Percentiles rank a stretch among this genome's conserved stretches.
These are phyloP conservation scores for Cenchrus purpureus DNA, from an alignment of 176 grass and related monocot genomes.

Conservation along the genomic window DNA sequence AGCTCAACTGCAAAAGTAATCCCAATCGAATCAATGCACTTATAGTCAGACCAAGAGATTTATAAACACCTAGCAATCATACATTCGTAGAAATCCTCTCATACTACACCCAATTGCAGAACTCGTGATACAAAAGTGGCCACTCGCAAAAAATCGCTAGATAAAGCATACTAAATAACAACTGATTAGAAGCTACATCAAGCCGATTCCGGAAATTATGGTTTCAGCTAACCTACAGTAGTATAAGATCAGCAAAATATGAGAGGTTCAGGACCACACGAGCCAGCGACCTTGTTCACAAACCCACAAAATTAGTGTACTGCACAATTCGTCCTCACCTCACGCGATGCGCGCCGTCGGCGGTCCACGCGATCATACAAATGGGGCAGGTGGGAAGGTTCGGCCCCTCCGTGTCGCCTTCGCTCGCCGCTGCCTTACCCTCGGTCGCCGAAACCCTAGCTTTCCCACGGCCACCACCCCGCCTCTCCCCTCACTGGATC, in stretches of 20 bases:
- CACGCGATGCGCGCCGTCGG: conserved; percentile 83
- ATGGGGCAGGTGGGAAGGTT: conserved; percentile 67
- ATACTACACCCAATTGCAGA: not conserved
- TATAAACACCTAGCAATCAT: not conserved
- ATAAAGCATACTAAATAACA: not conserved
- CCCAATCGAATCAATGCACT: not conserved
- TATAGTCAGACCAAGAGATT: not conserved
- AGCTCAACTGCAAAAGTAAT: not conserved
- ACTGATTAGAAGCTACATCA: not conserved
- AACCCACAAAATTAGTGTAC: not conserved
- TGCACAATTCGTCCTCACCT: conserved; percentile 45
- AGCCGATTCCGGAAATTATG: not conserved
- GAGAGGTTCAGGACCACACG: not conserved
- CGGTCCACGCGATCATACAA: conserved; percentile 73
- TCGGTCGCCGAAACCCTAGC: not conserved
- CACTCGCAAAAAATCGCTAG: not conserved
- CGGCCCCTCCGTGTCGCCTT: conserved; percentile 31
- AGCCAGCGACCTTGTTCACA: not conserved
- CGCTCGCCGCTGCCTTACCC: not conserved
- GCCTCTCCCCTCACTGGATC: conserved; percentile 5
- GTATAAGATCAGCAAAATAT: not conserved
- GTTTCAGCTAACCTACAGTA: not conserved
- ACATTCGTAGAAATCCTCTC: not conserved
- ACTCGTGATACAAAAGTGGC: not conserved
- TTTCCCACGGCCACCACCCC: not conserved